Evolutionary conservation across 768 basidiomycete genomes (phyloP), one percentile per base, ranked within the genome.

Genomic region (Phylloporus arenicola): DNA sequence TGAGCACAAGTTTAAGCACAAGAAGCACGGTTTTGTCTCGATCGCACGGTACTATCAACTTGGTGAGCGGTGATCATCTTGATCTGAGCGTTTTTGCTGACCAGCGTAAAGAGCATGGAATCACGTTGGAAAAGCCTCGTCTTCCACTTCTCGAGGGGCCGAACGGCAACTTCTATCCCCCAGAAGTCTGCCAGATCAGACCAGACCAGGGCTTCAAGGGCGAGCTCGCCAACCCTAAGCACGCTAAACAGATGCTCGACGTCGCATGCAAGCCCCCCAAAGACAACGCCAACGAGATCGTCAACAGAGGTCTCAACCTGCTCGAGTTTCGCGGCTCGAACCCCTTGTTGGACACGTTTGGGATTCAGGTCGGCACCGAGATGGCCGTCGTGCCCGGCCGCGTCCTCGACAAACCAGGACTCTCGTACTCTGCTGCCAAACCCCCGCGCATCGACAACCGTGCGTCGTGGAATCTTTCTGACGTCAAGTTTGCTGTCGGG

Each of bases 311-410:
- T 8, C 63, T 78, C 9, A 47, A 53, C 35, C 62, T 67, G 43
- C 72, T 80, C 3, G 78, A 77, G 7, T 73, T 79, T 54, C 52
- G 45, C 19, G 57, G 57, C 14, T 33, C 64, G 2, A 54, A 63
- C 8, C 66, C 74, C 11, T 22, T 64, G 13, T 59, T 78, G 5
- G 53, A 64, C 13, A 60, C 66, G 1, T 80, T 81, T 58, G 77
- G 75, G 12, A 53, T 81, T 43, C 62, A 52, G 37, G 68, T 80
- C 38, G 71, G 73, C 19, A 62, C 51, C 6, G 64, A 81, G 33
- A 79, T 80, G 78, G 72, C 76, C 13, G 70, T 78, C 19, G 77
- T 80, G 4, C 78, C 79, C 0, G 80, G 75, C 3, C 78, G 80
- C 27, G 66, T 80, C 54, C 70, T 80, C 1, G 67, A 68, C 3